These are phyloP conservation scores for Heimioporus punctisporus DNA, from an alignment of 1,284 basidiomycete species.

Conservation along the genomic window DNA sequence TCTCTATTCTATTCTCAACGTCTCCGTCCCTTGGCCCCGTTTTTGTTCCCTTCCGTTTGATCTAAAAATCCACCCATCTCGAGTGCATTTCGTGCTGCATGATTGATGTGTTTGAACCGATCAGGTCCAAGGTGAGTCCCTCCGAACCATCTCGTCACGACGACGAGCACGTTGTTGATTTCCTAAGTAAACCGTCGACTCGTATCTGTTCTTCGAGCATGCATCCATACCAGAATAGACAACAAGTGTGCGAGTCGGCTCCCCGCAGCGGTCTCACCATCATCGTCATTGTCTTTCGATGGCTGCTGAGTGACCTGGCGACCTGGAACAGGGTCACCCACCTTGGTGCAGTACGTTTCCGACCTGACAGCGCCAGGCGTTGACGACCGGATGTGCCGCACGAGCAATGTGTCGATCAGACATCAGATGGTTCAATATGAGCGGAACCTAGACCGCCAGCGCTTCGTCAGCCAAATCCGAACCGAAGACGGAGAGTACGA, in stretches of 20 bases:
- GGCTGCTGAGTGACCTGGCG: not conserved
- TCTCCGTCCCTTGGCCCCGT: constrained; percentile 27
- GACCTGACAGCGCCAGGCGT: constrained; percentile 83
- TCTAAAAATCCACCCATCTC: constrained; percentile 84
- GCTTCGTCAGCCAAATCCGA: not conserved
- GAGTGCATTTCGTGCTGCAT: constrained; percentile 85
- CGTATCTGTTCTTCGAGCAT: not conserved
- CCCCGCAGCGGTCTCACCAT: constrained; percentile 92
- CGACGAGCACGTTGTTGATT: constrained; percentile 79
- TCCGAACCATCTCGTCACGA: constrained; percentile 84
- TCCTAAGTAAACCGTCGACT: constrained; percentile 45
- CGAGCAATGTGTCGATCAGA: constrained; percentile 74
- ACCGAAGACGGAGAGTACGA: not conserved
- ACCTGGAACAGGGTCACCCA: constrained; percentile 26
- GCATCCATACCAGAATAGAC: constrained; percentile 75
- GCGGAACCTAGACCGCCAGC: constrained; percentile 54
- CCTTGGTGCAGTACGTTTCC: constrained; percentile 75
- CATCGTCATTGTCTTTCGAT: constrained; percentile 86
- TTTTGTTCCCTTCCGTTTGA: constrained; percentile 21
- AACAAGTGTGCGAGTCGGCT: constrained; percentile 85
- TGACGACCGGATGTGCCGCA: constrained; percentile 89
- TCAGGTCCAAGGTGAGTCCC: constrained; percentile 86
- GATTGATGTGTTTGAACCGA: constrained; percentile 92
- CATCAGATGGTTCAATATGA: constrained; percentile 73
- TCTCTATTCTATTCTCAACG: constrained; percentile 16